A percentile compares a stretch with the other conserved stretches of the same genome.
Conservation (phyloP, 2,329 filamentous ascomycete genomes). For the Chrysoporthe deuterocubensis region DNA sequence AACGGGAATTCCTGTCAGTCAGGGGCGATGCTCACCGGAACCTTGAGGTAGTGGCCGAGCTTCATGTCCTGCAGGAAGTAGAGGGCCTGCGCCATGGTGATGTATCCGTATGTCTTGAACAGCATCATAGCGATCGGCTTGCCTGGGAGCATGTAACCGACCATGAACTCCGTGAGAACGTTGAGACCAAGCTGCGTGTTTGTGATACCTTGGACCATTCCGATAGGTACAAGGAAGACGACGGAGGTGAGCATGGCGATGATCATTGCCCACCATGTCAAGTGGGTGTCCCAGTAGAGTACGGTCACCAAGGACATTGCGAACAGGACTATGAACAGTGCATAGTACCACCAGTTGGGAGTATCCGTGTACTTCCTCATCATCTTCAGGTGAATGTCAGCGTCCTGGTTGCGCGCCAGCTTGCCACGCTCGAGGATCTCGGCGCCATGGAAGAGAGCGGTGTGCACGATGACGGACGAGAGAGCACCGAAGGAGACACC, state of each 20-base stretch:
- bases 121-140: slow-evolving; percentile 57
- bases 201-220: slow-evolving; percentile 41
- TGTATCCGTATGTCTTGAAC: slow-evolving; percentile 57
- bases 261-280: slow-evolving; percentile 31
- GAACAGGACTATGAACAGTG: slow-evolving; percentile 24
- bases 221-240: slow-evolving; percentile 39
- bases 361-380: slow-evolving; percentile 29
- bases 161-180: slow-evolving; percentile 55
- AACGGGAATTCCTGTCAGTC: background rate
- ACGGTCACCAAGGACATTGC: slow-evolving; percentile 26
- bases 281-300: slow-evolving; percentile 27
- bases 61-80: slow-evolving; percentile 48
- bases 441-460: slow-evolving; percentile 31
- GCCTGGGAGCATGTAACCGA: slow-evolving; percentile 57
- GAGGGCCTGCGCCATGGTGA: slow-evolving; percentile 49
- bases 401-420: slow-evolving; percentile 29
- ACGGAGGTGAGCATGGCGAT: slow-evolving; percentile 35
- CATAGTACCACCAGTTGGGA: slow-evolving; percentile 30
- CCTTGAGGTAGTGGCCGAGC: slow-evolving; percentile 49
- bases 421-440: slow-evolving; percentile 33
- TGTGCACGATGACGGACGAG: slow-evolving; percentile 25
- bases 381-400: slow-evolving; percentile 29
- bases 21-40: slow-evolving; percentile 32
- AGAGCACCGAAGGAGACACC: slow-evolving; percentile 24
- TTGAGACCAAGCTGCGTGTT: slow-evolving; percentile 49